Evolutionary conservation across 2,329 filamentous ascomycete species (phyloP).

Genomic region (Huntiella decipiens): DNA sequence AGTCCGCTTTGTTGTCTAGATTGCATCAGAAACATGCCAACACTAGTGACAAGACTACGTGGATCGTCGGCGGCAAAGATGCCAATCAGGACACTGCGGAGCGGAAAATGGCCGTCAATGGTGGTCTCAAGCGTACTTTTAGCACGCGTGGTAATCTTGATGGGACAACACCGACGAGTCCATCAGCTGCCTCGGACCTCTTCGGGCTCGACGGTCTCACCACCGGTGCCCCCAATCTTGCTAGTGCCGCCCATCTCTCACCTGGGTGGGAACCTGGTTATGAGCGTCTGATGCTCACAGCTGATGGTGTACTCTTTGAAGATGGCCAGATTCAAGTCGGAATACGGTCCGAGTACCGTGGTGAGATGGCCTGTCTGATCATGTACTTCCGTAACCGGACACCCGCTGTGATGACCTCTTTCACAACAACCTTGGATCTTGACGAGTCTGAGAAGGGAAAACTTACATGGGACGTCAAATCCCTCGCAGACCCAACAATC

Average conservation of each 20-base stretch:
- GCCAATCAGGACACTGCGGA: conserved; percentile 70
- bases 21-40: conserved; percentile 87
- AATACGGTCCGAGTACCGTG: conserved; percentile 80
- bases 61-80: conserved; percentile 94
- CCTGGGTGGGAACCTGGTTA: conserved; percentile 90
- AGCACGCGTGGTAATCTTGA: conserved; percentile 36
- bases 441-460: conserved; percentile 44
- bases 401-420: conserved; percentile 63
- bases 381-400: conserved; percentile 94
- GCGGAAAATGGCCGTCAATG: conserved; percentile 60
- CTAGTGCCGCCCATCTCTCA: conserved; percentile 78
- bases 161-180: conserved; percentile 17
- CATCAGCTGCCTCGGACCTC: conserved; percentile 40
- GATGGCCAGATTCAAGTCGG: conserved; percentile 88
- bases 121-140: conserved; percentile 72
- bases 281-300: conserved; percentile 56
- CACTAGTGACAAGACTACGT: conserved; percentile 87
- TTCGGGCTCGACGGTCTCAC: conserved; percentile 62
- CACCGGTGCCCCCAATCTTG: conserved; percentile 57
- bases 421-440: conserved; percentile 85
- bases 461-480: conserved; percentile 73
- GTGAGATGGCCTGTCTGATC: conserved; percentile 88
- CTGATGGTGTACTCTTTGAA: conserved; percentile 84
- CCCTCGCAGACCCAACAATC: conserved; percentile 68
- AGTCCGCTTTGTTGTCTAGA: conserved; percentile 77